Percentiles rank a stretch among this genome's conserved stretches.
Evolutionary conservation across 305 asterid genomes (phyloP).

Genomic region (Fraxinus floribunda): DNA sequence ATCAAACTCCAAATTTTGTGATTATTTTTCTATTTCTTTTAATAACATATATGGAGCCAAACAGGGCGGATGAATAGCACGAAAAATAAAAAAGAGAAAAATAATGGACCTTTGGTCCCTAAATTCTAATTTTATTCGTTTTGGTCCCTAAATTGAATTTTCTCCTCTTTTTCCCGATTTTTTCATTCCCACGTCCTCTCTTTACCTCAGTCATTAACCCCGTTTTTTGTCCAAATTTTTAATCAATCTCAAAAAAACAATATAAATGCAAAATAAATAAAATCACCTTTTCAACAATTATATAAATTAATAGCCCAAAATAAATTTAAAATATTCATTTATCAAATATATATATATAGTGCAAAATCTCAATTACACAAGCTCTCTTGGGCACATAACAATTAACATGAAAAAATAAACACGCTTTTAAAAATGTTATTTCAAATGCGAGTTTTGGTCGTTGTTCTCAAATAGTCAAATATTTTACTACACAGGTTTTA

Average conservation of each 20-base stretch:
- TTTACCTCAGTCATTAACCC: background rate
- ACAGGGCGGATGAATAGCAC: background rate
- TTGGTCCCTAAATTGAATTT: background rate
- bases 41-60: background rate
- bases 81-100: background rate
- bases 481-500: background rate
- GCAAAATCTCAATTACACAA: background rate
- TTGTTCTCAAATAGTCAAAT: background rate
- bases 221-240: background rate
- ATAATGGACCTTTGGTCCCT: background rate
- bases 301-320: background rate
- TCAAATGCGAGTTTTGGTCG: background rate
- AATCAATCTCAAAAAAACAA: background rate
- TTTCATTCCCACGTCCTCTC: background rate
- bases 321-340: background rate
- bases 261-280: background rate
- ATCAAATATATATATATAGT: background rate
- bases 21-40: background rate
- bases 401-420: background rate
- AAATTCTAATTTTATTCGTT: background rate
- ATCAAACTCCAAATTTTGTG: background rate
- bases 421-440: background rate
- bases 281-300: background rate
- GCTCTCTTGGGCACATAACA: background rate
- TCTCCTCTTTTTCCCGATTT: background rate